Evolutionary conservation across 2,329 filamentous ascomycete genomes (phyloP), one percentile per base, ranked within the genome.

Genomic region (Teratosphaeria destructans): DNA sequence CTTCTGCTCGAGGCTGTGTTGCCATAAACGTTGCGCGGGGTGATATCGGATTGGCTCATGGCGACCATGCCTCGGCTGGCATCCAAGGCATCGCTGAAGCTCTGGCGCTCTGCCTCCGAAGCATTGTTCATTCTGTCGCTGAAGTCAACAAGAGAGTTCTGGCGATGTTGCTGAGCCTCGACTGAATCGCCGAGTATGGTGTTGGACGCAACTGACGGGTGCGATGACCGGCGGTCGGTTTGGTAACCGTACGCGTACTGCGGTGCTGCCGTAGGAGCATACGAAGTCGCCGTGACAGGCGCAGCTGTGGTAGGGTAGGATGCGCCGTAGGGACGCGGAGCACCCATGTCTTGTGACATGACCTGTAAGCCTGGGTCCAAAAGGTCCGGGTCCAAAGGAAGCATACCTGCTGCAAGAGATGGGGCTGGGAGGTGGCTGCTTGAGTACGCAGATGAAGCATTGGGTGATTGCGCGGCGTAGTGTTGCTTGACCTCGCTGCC

Each of bases 21-120:
- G 62, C 88, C 90, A 71, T 96, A 96, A 68, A 96, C 90, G 72
- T 93, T 94, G 63, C 92, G 82, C 12, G 92, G 90, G 1, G 91
- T 96, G 68, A 86, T 76, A 68, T 96, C 91, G 7, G 69, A 68
- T 76, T 96, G 91, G 81, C 90, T 95, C 82, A 97, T 89, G 43
- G 91, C 90, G 29, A 96, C 83, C 89, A 97, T 96, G 67, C 91
- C 90, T 62, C 94, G 88, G 72, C 91, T 92, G 27, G 92, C 92
- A 73, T 96, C 93, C 59, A 97, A 85, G 32, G 90, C 90, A 71
- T 96, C 93, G 65, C 87, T 89, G 73, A 92, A 95, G 67, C 86
- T 87, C 67, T 87, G 81, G 59, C 81, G 79, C 56, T 79, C 85
- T 71, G 76, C 83, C 78, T 76, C 82, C 73, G 75, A 79, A 34